phyloP scores from a whole-genome alignment of 129 eudicot genomes.

The Lactuca sativa region DNA sequence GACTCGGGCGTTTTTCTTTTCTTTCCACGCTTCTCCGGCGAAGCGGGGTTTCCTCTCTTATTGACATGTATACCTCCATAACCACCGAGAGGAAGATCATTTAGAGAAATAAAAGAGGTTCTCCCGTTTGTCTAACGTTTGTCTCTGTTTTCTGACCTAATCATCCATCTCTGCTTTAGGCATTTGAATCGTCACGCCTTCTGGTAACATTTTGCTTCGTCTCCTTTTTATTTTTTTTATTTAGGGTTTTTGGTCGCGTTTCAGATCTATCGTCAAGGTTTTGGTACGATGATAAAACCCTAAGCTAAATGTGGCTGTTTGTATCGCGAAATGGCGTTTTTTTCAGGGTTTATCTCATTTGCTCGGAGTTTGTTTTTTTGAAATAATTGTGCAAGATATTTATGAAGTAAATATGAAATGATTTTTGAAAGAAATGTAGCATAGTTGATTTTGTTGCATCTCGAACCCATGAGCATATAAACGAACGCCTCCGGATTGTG shows the following conservation, averaged over 20 bases:
- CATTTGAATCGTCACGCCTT: constrained; percentile 18
- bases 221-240: not conserved
- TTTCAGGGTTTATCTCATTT: constrained; percentile 25
- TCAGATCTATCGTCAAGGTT: constrained; percentile 9
- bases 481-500: constrained; percentile 3
- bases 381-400: no score
- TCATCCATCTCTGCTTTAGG: constrained; percentile 8
- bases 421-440: not conserved
- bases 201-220: constrained; percentile 9
- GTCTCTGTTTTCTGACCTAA: constrained; percentile 18
- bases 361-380: not conserved
- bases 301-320: constrained; percentile 2
- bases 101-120: constrained; percentile 13
- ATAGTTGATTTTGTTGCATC: constrained; percentile 10
- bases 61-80: constrained; percentile 19
- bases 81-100: constrained; percentile 16
- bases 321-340: constrained; percentile 14
- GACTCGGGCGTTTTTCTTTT: constrained; percentile 10
- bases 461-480: not conserved
- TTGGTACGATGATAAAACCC: constrained; percentile 21
- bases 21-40: constrained; percentile 35
- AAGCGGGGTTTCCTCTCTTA: constrained; percentile 28
- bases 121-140: constrained; percentile 9
- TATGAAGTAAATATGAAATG: constrained; percentile 2
- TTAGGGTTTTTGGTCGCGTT: constrained; percentile 7